These are phyloP conservation scores for Exserohilum rostratum DNA, from an alignment of 2,329 filamentous ascomycete genomes.

Conservation along the genomic window DNA sequence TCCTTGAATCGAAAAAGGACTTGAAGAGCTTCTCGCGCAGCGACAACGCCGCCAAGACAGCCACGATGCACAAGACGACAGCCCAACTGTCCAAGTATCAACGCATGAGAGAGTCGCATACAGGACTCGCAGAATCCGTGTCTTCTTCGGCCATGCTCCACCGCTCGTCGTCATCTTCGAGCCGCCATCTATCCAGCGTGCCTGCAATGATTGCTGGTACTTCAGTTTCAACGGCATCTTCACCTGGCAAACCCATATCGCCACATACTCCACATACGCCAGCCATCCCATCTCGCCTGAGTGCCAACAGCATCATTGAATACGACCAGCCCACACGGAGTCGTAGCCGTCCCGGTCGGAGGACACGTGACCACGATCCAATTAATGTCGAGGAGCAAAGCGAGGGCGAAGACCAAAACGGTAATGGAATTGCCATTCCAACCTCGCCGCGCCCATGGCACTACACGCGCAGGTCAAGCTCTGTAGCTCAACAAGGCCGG, in stretches of 20 bases:
- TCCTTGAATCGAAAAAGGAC: slow-evolving; percentile 87
- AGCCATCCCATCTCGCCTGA: slow-evolving; percentile 89
- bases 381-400: slow-evolving; percentile 34
- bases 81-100: slow-evolving; percentile 86
- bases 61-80: slow-evolving; percentile 74
- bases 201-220: slow-evolving; percentile 67
- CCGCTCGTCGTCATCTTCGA: slow-evolving; percentile 77
- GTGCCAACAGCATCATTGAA: slow-evolving; percentile 84
- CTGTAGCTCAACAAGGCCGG: slow-evolving; percentile 69
- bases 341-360: slow-evolving; percentile 39
- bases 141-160: slow-evolving; percentile 86
- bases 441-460: slow-evolving; percentile 66
- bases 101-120: slow-evolving; percentile 86
- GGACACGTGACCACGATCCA: slow-evolving; percentile 39
- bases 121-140: slow-evolving; percentile 89
- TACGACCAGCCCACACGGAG: slow-evolving; percentile 56
- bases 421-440: slow-evolving; percentile 75
- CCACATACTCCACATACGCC: slow-evolving; percentile 92
- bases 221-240: slow-evolving; percentile 83
- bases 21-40: slow-evolving; percentile 76
- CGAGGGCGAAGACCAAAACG: slow-evolving; percentile 53
- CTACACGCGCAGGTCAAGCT: slow-evolving; percentile 67
- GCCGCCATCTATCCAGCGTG: slow-evolving; percentile 72
- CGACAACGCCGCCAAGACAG: slow-evolving; percentile 64
- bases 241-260: slow-evolving; percentile 84